A percentile compares a stretch with the other conserved stretches of the same genome.
Evolutionary conservation across 202 grass and related monocot species (phyloP).

Genomic region (Carex arenaria): DNA sequence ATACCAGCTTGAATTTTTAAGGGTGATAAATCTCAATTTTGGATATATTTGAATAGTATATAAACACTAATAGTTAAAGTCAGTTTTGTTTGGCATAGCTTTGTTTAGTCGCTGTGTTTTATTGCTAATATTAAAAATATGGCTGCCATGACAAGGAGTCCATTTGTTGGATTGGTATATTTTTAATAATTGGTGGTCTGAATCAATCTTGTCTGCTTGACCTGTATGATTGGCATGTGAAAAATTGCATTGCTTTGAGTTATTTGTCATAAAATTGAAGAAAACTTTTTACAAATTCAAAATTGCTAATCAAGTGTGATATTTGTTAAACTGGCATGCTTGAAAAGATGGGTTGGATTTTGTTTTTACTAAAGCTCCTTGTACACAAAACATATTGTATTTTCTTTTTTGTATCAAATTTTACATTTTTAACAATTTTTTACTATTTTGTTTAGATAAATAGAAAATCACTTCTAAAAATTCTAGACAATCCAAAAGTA

Average conservation of each 20-base stretch:
- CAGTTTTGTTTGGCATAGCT: not conserved
- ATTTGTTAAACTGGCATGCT: no score
- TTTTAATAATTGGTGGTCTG: not conserved
- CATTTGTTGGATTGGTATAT: not conserved
- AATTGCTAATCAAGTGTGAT: no score
- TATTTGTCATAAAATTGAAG: not conserved
- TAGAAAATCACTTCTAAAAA: no score
- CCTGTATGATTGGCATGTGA: not conserved
- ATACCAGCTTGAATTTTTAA: not conserved
- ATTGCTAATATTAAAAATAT: no score
- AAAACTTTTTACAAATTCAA: not conserved
- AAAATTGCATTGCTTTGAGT: not conserved
- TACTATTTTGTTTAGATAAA: no score
- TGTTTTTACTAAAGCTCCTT: no score
- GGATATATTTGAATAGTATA: not conserved
- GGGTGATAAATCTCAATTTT: not conserved
- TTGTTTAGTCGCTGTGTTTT: not conserved
- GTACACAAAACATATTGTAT: not conserved
- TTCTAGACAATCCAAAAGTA: no score
- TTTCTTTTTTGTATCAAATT: not conserved
- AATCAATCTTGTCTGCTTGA: not conserved
- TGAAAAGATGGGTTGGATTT: no score
- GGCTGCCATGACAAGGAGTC: no score
- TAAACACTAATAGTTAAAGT: not conserved
- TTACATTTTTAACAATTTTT: no score